Evolutionary conservation across 2,329 filamentous ascomycete species (phyloP), one percentile per base, ranked within the genome.

Genomic region (Davidsoniella neocaledoniae): DNA sequence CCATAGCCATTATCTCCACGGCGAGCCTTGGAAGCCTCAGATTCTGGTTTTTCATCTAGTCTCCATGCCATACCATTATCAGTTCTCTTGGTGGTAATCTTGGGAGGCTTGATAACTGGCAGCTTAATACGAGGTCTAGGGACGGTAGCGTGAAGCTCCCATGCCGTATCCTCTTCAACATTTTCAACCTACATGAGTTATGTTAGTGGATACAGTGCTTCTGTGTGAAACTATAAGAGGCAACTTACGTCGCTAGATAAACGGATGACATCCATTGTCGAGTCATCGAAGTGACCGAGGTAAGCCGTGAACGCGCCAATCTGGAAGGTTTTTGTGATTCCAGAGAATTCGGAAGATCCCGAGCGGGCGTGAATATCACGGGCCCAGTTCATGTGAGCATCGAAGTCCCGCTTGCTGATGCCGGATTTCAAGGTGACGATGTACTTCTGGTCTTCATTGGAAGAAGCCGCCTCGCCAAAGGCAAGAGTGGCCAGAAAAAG

Each of bases 181-280:
- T 16, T 49, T 16, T 43, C 40, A 25, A 52, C 49, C 50, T 52
- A 26, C n/a, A 59, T 21, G 9, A 14, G 17, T 23, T 10, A 6
- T 12, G 47, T 49, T 49, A 49, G 47, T 49, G 21, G 37, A 3
- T 19, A 16, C 26, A 19, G 21, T 48, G 19, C 10, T n/a, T 25
- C 12, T 12, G 14, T 26, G n/a, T 45, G 9, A n/a, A 26, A 36
- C 4, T 93, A 81, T 79, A 79, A 50, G 16, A 26, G 23, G 5
- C 25, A 3, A 54, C 65, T 62, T 58, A 69, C 68, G 52, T 67
- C 62, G 26, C 63, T 60, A 48, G 62, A 64, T 39, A 58, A 59
- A 49, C 63, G 60, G 42, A 71, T 65, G 50, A 57, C 54, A 53
- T 64, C 60, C 44, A 71, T 54, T 23, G 66, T 66, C 10, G 61